phyloP scores from a whole-genome alignment of 371 early-diverging fungal species.

The Mucor ambiguus region DNA sequence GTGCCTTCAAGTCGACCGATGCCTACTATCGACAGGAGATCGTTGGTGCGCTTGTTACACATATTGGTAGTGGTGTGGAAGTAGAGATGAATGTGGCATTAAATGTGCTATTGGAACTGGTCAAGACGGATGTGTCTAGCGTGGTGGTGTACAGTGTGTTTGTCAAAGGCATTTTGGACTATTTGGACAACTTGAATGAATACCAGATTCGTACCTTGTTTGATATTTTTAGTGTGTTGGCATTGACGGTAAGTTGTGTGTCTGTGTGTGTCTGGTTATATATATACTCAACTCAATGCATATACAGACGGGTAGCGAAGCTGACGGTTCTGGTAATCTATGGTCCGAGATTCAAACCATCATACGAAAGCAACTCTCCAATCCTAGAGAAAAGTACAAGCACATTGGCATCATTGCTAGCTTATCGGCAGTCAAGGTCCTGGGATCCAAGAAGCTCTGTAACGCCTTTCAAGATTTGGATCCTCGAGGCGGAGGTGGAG shows the following conservation, averaged over 20 bases:
- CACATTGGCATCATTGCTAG: constrained; percentile 78
- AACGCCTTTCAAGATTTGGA: constrained; percentile 4
- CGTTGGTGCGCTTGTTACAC: constrained; percentile 76
- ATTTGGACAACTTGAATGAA: constrained; percentile 68
- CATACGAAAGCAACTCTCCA: constrained; percentile 82
- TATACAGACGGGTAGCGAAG: constrained; percentile 19
- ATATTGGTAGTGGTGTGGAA: constrained; percentile 78
- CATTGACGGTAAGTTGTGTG: constrained; percentile 47
- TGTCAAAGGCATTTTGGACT: constrained; percentile 81
- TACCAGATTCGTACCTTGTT: constrained; percentile 73
- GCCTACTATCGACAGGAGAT: constrained; percentile 77
- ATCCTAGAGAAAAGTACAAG: constrained; percentile 70
- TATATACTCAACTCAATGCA: neutral
- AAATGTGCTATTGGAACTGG: constrained; percentile 59
- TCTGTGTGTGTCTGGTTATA: constrained; percentile 8
- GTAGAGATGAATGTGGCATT: constrained; percentile 72
- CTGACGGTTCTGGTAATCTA: constrained; percentile 38
- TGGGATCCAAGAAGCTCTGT: constrained; percentile 52
- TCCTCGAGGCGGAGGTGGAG: neutral
- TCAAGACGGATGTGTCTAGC: constrained; percentile 45
- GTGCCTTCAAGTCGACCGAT: constrained; percentile 60
- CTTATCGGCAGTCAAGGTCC: constrained; percentile 69
- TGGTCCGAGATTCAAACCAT: constrained; percentile 75
- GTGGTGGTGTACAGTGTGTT: constrained; percentile 69
- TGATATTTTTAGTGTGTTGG: constrained; percentile 69